Percentiles rank a stretch among this genome's conserved stretches.
Evolutionary conservation across 2,329 filamentous ascomycete genomes (phyloP).

Genomic region (Leptographium wingfieldii): DNA sequence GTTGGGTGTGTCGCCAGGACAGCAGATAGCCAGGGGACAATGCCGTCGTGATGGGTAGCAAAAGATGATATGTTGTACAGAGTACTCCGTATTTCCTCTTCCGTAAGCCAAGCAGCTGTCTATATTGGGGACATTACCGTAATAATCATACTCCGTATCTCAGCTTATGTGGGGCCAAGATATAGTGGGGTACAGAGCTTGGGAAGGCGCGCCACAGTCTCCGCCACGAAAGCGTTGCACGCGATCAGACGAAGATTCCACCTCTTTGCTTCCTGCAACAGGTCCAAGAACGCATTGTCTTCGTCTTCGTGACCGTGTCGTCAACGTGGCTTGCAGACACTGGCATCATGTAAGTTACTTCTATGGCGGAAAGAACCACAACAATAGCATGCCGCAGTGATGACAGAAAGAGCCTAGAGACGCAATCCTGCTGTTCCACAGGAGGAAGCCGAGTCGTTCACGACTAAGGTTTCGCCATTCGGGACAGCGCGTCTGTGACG

Average conservation of each 20-base stretch:
- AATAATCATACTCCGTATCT: not conserved
- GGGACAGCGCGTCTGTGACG: slow-evolving; percentile 27
- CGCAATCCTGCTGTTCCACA: slow-evolving; percentile 11
- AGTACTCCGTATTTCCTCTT: not conserved
- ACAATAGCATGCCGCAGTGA: slow-evolving; percentile 8
- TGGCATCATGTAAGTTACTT: not conserved
- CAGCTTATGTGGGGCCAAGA: not conserved
- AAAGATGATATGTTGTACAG: not conserved
- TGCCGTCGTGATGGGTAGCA: not conserved
- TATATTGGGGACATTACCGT: not conserved
- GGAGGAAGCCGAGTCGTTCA: slow-evolving; percentile 33
- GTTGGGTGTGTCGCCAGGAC: not conserved
- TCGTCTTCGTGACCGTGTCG: not conserved
- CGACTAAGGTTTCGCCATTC: slow-evolving; percentile 35
- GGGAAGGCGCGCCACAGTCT: too few species aligned
- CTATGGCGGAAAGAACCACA: too few species aligned
- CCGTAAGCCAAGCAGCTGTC: not conserved
- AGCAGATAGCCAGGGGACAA: not conserved
- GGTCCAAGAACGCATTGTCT: not conserved
- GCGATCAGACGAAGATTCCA: not conserved
- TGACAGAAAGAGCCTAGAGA: slow-evolving; percentile 28
- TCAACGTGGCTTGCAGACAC: not conserved
- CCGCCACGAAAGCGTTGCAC: not conserved
- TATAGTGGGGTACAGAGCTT: not conserved
- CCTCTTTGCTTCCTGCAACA: not conserved